phyloP scores from a whole-genome alignment of 345 rosid genomes.

The Brassica rapa region DNA sequence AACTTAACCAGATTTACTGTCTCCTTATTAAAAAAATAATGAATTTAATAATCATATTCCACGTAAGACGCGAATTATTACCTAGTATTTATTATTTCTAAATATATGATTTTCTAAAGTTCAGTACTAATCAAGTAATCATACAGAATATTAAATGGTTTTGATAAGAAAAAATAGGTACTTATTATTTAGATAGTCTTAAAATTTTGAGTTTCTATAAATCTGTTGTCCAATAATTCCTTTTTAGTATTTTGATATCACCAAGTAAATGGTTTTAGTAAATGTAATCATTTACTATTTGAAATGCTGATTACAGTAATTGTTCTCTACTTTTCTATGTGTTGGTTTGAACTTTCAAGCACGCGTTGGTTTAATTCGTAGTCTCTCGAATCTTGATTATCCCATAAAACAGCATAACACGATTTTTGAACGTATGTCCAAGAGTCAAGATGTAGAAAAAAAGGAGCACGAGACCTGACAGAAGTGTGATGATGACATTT shows the following conservation, averaged over 20 bases:
- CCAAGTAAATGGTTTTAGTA: not conserved
- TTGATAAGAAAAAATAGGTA: too few relatives aligned
- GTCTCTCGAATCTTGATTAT: not conserved
- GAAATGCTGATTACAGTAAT: not conserved
- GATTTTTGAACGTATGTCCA: not conserved
- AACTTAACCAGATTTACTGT: too few relatives aligned
- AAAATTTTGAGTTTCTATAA: too few relatives aligned
- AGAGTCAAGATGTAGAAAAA: slow-evolving; percentile 6
- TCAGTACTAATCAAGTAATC: too few relatives aligned
- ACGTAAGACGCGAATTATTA: too few relatives aligned
- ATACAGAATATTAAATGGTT: too few relatives aligned
- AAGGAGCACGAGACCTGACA: not conserved
- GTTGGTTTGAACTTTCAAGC: not conserved
- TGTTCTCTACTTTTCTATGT: not conserved
- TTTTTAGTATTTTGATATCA: not conserved
- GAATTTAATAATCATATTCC: too few relatives aligned
- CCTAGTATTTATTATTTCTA: too few relatives aligned
- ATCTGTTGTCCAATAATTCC: not conserved
- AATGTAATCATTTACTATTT: not conserved
- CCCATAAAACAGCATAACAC: not conserved
- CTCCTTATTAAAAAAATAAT: too few relatives aligned
- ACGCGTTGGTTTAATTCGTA: not conserved
- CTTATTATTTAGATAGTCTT: not conserved
- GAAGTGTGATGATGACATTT: slow-evolving; percentile 3
- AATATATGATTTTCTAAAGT: too few relatives aligned